A percentile compares a stretch with the other conserved stretches of the same genome.
These are phyloP conservation scores for Leccinum boreale DNA, from an alignment of 768 basidiomycete species.

Conservation along the genomic window DNA sequence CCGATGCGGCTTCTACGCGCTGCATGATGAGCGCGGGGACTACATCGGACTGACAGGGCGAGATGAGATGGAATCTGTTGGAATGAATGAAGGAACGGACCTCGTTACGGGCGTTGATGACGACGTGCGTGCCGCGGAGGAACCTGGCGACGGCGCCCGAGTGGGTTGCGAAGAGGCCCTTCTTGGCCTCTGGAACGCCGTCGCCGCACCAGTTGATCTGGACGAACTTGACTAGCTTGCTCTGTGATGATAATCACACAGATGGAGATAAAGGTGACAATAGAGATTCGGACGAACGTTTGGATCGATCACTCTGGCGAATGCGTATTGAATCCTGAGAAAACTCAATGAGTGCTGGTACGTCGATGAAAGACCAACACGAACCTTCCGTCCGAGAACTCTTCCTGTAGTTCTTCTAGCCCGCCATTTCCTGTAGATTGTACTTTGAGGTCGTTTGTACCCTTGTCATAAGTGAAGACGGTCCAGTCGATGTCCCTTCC, in stretches of 20 bases:
- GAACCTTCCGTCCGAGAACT: constrained; percentile 91
- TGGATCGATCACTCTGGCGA: constrained; percentile 79
- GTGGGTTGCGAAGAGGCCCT: constrained; percentile 91
- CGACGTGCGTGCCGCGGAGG: constrained; percentile 81
- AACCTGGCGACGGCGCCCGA: constrained; percentile 75
- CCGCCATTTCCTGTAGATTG: constrained; percentile 85
- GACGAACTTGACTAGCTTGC: constrained; percentile 83
- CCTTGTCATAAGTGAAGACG: constrained; percentile 76
- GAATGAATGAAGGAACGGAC: constrained; percentile 36
- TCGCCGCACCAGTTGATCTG: constrained; percentile 98
- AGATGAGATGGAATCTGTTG: neutral
- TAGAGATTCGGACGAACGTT: constrained; percentile 50
- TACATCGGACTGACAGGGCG: constrained; percentile 65
- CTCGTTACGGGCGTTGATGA: constrained; percentile 84
- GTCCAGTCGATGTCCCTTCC: constrained; percentile 71
- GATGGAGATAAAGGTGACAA: neutral
- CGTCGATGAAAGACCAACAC: constrained; percentile 19
- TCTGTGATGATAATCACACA: constrained; percentile 39
- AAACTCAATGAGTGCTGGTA: neutral
- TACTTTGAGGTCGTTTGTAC: constrained; percentile 83
- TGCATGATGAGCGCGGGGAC: constrained; percentile 76
- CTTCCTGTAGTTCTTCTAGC: constrained; percentile 87
- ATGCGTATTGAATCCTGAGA: constrained; percentile 89
- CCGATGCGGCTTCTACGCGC: constrained; percentile 83
- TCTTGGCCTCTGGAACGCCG: constrained; percentile 88